These are phyloP conservation scores for Colletotrichum tanaceti DNA, from an alignment of 2,329 filamentous ascomycete genomes.

Conservation along the genomic window DNA sequence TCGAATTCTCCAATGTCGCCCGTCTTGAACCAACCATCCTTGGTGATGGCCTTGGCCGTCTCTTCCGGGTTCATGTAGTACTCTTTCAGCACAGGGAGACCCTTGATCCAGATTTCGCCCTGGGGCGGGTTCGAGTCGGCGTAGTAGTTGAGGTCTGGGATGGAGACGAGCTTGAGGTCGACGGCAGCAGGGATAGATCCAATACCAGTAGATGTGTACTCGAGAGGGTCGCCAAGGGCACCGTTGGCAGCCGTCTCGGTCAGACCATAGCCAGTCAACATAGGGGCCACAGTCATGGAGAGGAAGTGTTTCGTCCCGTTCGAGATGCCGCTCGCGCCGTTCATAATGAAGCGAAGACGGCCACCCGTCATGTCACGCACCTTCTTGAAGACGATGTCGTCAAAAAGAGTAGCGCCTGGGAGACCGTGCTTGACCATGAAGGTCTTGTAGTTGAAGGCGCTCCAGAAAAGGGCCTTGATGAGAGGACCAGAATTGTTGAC, in stretches of 20 bases:
- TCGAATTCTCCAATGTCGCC: slow-evolving; percentile 96
- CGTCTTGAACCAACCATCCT: slow-evolving; percentile 96
- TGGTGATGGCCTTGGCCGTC: slow-evolving; percentile 79
- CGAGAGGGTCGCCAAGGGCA: slow-evolving; percentile 82
- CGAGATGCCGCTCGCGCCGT: slow-evolving; percentile 91
- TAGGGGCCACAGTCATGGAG: slow-evolving; percentile 90
- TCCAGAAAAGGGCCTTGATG: slow-evolving; percentile 82
- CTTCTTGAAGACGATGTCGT: slow-evolving; percentile 89
- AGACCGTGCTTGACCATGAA: slow-evolving; percentile 69
- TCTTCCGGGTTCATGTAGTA: slow-evolving; percentile 91
- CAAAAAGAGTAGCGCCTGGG: slow-evolving; percentile 76
- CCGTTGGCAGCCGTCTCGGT: slow-evolving; percentile 93
- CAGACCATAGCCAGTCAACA: slow-evolving; percentile 93
- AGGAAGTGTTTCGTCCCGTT: slow-evolving; percentile 91
- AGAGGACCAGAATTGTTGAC: slow-evolving; percentile 79
- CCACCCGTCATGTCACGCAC: slow-evolving; percentile 92
- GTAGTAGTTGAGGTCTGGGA: slow-evolving; percentile 87
- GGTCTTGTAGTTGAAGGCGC: slow-evolving; percentile 68
- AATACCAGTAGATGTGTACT: slow-evolving; percentile 82
- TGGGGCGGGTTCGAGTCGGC: slow-evolving; percentile 81
- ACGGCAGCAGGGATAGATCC: slow-evolving; percentile 82
- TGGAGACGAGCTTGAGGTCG: slow-evolving; percentile 92
- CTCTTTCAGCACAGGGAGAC: slow-evolving; percentile 76
- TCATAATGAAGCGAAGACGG: slow-evolving; percentile 88
- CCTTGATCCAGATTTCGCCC: slow-evolving; percentile 92